Evolutionary conservation across 257 asterid species (phyloP), one percentile per base, ranked within the genome.

Genomic region (Solanum raphanifolium): DNA sequence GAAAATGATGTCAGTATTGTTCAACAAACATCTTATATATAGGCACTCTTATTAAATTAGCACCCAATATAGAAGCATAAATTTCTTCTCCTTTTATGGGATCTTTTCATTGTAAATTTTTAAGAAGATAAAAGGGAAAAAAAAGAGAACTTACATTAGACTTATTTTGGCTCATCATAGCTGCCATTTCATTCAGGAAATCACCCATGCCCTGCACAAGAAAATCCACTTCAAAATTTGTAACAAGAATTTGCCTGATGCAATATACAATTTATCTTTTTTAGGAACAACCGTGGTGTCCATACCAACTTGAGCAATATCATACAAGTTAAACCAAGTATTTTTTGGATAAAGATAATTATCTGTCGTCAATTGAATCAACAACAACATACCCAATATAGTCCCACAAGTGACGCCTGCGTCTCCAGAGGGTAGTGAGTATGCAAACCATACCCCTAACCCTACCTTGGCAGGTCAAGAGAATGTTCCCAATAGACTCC

Each of bases 201-300:
- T 93, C 98, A 10, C 98, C 98, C 99, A 96, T 95, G 25, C 98
- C 99, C 99, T 96, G 94, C 93, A 92, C 81, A 72, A 86, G 4
- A 38, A 46, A 29, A 48, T 81, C 29, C 66, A 46, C 41, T 46
- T 81, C 13, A 5, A 81, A 81, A 35, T 20, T 81, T 29, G 65
- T 43, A 13, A 20, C 3, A 46, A 25, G 27, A 81, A 81, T 9
- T 5, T 46, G 69, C 41, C 32, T 81, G 12, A 46, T 46, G 41
- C 41, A 27, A 27, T 27, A 29, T 62, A 62, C 71, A 55, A 55
- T 25, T 10, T 9, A 3, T n/a, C 13, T n/a, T n/a, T 23, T 62
- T 62, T n/a, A 8, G n/a, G 62, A 52, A 52, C 1, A 52, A 52
- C 62, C 9, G 1, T 52, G 62, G 10, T 52, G 23, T 52, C n/a